Conservation (phyloP, 345 rosid species). For the Eucalyptus sp. region DNA sequence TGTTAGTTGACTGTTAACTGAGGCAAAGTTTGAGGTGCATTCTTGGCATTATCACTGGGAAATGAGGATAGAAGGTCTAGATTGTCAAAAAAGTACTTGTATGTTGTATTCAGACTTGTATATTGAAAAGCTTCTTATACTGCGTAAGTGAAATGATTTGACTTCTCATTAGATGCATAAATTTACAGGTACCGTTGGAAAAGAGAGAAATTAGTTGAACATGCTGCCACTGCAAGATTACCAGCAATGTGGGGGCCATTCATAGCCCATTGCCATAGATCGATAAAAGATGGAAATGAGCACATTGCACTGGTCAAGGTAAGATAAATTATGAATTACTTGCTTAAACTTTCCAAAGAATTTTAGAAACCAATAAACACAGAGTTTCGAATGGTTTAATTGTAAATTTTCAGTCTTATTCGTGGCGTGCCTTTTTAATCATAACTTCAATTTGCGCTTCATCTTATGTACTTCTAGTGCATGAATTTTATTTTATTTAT, state of each 20-base stretch:
- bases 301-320: conserved; percentile 98
- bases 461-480: not conserved
- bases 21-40: not conserved
- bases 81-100: not conserved
- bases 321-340: not conserved
- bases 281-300: conserved; percentile 45
- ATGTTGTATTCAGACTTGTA: not conserved
- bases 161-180: not conserved
- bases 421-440: not conserved
- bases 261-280: conserved; percentile 1
- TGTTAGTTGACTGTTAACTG: not conserved
- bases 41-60: not conserved
- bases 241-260: conserved; percentile 95
- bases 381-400: not conserved
- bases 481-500: not conserved
- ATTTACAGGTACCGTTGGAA: conserved; percentile 57
- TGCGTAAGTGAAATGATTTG: not conserved
- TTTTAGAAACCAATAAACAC: not conserved
- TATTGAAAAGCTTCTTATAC: not conserved
- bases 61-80: not conserved
- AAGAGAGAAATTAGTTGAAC: conserved; percentile 55
- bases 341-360: not conserved
- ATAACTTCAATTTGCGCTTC: not conserved
- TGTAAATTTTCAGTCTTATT: not conserved
- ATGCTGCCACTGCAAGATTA: conserved; percentile 54